These are phyloP conservation scores for Stagonosporopsis tanaceti DNA, from an alignment of 2,329 filamentous ascomycete species.

Conservation along the genomic window DNA sequence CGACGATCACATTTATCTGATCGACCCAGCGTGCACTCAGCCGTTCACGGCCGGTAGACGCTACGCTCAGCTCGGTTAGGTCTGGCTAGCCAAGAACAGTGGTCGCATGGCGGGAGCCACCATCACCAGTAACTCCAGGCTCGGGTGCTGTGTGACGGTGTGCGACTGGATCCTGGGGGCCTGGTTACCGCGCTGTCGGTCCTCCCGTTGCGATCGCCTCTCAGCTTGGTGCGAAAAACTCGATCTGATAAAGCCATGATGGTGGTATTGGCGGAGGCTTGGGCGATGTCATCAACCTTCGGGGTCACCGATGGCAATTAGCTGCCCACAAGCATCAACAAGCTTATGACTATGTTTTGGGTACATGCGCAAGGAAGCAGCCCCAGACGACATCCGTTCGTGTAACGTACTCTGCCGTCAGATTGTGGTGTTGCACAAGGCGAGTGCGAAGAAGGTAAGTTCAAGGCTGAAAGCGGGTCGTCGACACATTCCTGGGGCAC, in stretches of 20 bases:
- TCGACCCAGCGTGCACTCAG: conserved; percentile 8
- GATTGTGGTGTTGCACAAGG: conserved; percentile 4
- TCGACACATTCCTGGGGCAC: conserved; percentile 10
- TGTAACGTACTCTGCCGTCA: neutral
- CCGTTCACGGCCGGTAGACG: conserved; percentile 11
- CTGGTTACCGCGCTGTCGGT: neutral
- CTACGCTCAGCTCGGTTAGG: conserved; percentile 1
- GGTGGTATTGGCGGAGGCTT: conserved; percentile 14
- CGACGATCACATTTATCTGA: conserved; percentile 22
- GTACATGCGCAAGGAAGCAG: neutral
- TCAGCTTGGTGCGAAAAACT: conserved; percentile 3
- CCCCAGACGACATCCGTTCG: neutral
- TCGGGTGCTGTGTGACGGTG: conserved; percentile 10
- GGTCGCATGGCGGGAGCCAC: conserved; percentile 6
- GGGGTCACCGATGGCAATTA: neutral
- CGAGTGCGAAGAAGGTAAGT: conserved; percentile 2
- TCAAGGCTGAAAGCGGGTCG: conserved; percentile 10
- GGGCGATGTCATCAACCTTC: conserved; percentile 10
- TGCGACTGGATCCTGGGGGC: neutral
- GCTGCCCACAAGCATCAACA: neutral
- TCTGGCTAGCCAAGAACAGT: conserved; percentile 9
- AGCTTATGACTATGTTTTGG: neutral
- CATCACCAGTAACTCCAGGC: conserved; percentile 8
- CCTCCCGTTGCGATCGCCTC: neutral
- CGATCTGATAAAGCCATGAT: conserved; percentile 13